Base-by-base conservation (phyloP, 1,284 basidiomycete species). In the Cutaneotrichosporon dermatis region DNA sequence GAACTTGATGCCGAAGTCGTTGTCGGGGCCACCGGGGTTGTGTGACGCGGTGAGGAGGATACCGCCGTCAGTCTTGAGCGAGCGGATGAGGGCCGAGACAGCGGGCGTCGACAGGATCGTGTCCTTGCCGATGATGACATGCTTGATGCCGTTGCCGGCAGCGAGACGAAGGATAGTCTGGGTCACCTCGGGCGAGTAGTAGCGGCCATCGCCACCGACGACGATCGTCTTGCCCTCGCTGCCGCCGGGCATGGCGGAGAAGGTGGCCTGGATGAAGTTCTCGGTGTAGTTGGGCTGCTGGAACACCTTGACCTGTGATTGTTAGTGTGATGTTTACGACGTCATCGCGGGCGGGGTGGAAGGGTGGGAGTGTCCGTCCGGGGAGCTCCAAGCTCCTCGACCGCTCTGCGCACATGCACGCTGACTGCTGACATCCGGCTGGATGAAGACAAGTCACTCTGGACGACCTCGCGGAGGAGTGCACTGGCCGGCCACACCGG, bases 1-100 rank as follows among this genome's bases (percentile, higher is more conserved):
- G 83, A 96, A 98, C 81, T 99, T 99, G 85, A 99, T 97, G 62
- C 95, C 95, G 77, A 99, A 99, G 80, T 99, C 95, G 71, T 90
- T 90, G 71, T 98, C 85, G 35, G 96, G 95, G 48, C 95, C 95
- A 64, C 95, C 95, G 9, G 95, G 94, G 80, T 99, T 99, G 84
- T 99, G 95, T 65, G 87, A 90, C 34, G 95, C 95, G n/a, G 95
- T 99, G 66, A 99, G 84, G 51, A 99, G 84, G 79, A 99, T 99
- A 68, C 95, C 95, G 54, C 96, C 95, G 70, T 92, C 88, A 1
- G 94, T 93, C 80, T 97, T 94, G 83, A 92, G 90, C 71, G 90
- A 89, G 65, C 95, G 85, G 79, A 99, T 99, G 69, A 97, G 80
- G 78, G 97, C 93, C 63, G 92, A 96, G 6, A 90, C 95, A 39